Percentiles rank a stretch among this genome's conserved stretches.
phyloP scores from a whole-genome alignment of 2,329 filamentous ascomycete genomes.

The Coniochaeta ligniaria region DNA sequence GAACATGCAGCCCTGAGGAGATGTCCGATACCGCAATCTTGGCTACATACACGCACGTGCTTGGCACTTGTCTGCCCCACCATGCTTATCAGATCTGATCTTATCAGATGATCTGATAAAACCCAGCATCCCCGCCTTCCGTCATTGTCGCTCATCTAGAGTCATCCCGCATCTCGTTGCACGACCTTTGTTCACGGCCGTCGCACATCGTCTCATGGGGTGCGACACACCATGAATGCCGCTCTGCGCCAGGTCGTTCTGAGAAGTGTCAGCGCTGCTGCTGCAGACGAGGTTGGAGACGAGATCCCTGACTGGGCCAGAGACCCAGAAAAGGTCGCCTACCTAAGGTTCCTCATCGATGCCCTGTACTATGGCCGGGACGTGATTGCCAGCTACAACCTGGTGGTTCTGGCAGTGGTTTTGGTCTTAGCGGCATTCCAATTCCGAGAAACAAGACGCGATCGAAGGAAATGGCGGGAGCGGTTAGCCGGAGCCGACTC shows the following conservation, averaged over 20 bases:
- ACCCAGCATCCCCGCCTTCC: not conserved
- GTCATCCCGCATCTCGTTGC: not conserved
- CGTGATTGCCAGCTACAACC: conserved; percentile 25
- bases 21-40: too few relatives aligned
- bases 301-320: not conserved
- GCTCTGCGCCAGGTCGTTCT: not conserved
- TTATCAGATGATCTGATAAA: conserved; percentile 4
- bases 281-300: not conserved
- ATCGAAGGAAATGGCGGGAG: conserved; percentile 15
- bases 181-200: not conserved
- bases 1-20: too few relatives aligned
- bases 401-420: conserved; percentile 21
- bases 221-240: not conserved
- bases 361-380: conserved; percentile 23
- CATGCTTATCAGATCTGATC: not conserved
- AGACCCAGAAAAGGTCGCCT: conserved; percentile 31
- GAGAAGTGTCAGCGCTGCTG: conserved; percentile 27
- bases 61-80: not conserved
- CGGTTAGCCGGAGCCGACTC: conserved; percentile 10
- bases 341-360: conserved; percentile 22
- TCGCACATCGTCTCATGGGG: not conserved
- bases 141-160: not conserved
- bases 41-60: too few relatives aligned
- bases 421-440: conserved; percentile 19
- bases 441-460: conserved; percentile 12